Conservation (phyloP, 768 basidiomycete species). For the Candolleomyces aberdarensis region DNA sequence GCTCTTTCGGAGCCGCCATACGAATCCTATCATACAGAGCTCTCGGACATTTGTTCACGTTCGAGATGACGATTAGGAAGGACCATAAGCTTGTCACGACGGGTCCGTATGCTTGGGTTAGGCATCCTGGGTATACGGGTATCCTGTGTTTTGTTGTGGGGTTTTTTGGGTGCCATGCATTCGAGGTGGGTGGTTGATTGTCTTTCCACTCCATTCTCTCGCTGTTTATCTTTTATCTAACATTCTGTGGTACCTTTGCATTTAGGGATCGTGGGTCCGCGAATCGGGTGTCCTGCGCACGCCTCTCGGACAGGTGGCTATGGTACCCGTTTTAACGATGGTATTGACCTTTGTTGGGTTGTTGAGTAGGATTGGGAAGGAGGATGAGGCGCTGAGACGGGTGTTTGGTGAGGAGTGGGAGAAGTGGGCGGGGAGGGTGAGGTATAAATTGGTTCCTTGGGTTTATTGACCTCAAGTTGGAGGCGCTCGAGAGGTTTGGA, state of each 20-base stretch:
- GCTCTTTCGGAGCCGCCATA: slow-evolving; percentile 37
- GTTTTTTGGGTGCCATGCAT: slow-evolving; percentile 31
- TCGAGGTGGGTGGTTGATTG: slow-evolving; percentile 25
- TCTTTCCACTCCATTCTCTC: neutral
- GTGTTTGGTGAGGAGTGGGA: slow-evolving; percentile 42
- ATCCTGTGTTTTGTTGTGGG: slow-evolving; percentile 35
- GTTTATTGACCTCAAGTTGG: slow-evolving; percentile 28
- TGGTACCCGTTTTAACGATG: slow-evolving; percentile 23
- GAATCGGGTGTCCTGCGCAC: slow-evolving; percentile 39
- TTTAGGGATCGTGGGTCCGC: slow-evolving; percentile 43
- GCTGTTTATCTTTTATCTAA: too few species aligned
- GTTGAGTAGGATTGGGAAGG: slow-evolving; percentile 39
- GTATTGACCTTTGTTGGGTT: slow-evolving; percentile 30
- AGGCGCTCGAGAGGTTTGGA: neutral
- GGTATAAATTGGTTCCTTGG: slow-evolving; percentile 46
- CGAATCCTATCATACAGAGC: slow-evolving; percentile 42
- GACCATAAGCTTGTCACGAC: slow-evolving; percentile 45
- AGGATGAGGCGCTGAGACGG: slow-evolving; percentile 40
- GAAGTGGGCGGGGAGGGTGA: slow-evolving; percentile 42
- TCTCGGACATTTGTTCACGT: slow-evolving; percentile 49
- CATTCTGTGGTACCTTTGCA: neutral
- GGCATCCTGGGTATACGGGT: slow-evolving; percentile 52
- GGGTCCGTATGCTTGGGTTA: slow-evolving; percentile 45
- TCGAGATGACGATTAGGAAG: slow-evolving; percentile 47
- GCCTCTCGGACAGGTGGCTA: slow-evolving; percentile 24